Evolutionary conservation across 2,329 filamentous ascomycete genomes (phyloP).

Genomic region (Huntiella decipiens): DNA sequence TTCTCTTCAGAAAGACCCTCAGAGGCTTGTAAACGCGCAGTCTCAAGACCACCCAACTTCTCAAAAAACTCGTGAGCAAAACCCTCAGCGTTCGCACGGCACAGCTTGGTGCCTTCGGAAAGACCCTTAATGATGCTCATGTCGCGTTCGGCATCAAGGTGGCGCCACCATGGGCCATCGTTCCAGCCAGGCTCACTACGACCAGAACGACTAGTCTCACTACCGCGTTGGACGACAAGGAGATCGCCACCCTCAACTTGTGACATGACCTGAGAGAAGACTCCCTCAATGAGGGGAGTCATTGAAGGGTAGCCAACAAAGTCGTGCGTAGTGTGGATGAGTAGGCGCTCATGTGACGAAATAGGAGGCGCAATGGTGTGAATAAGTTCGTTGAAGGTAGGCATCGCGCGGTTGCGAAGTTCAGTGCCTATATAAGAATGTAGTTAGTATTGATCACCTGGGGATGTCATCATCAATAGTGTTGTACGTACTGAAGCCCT

Average conservation of each 20-base stretch:
- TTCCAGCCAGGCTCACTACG: constrained; percentile 55
- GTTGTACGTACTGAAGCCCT: constrained; percentile 45
- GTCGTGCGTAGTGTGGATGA: constrained; percentile 95
- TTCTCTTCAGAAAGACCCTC: constrained; percentile 68
- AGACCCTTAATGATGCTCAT: constrained; percentile 64
- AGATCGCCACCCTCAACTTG: constrained; percentile 95
- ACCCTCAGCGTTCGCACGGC: constrained; percentile 69
- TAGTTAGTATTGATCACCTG: background rate
- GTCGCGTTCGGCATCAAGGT: constrained; percentile 47
- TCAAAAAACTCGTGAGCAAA: constrained; percentile 76
- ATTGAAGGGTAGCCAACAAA: constrained; percentile 85
- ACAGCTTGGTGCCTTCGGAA: constrained; percentile 77
- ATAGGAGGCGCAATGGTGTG: constrained; percentile 93
- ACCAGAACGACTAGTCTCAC: constrained; percentile 52
- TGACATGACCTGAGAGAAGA: constrained; percentile 93
- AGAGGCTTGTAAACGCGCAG: constrained; percentile 60
- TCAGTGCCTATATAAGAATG: constrained; percentile 49
- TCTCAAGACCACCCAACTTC: constrained; percentile 56
- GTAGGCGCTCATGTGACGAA: constrained; percentile 84
- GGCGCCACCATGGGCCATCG: constrained; percentile 93
- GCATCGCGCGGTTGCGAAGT: constrained; percentile 66
- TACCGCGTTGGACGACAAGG: constrained; percentile 80
- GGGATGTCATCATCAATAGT: constrained; percentile 3
- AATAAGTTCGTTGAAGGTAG: constrained; percentile 85
- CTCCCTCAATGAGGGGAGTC: constrained; percentile 76